Base-by-base conservation (phyloP, 2,329 filamentous ascomycete species). In the Alternaria ethzedia region DNA sequence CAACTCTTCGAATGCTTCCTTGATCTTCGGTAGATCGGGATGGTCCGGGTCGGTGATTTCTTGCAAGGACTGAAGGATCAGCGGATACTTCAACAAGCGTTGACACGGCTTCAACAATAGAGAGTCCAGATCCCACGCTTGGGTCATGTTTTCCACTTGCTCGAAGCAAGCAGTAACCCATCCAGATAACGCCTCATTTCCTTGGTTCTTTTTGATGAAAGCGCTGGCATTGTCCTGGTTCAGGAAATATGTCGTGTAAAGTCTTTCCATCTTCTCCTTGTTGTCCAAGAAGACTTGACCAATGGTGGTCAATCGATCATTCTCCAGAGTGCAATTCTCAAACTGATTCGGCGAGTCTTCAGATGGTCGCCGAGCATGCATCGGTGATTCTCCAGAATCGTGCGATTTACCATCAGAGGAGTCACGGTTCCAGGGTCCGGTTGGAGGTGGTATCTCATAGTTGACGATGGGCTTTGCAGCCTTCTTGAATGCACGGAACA, bases 91-190 rank as follows among this genome's bases (percentile, higher is more conserved):
- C 32, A 95, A 90, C 66, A 98, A 90, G 51, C 96, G 89, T 81
- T 99, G 96, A 79, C 97, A 94, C 2, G 96, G 96, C 80, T 99
- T 99, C 76, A 99, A 95, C 20, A 99, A 87, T n/a, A 99, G 85
- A 0, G 96, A 97, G 79, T 97, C 94, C 64, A 99, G 81, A 79
- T 97, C 92, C 96, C 96, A 99, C 0, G 96, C 95, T 25, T 90
- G 89, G 0, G 96, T 99, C 67, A 99, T 86, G 77, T 97, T 96
- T 71, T 93, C 92, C 12, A 95, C 94, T 74, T 95, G 94, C 71
- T 93, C 90, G 74, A 96, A 94, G 80, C 96, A 99, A 79, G 97
- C 95, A 62, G 91, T 91, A 52, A 98, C 85, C 96, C 96, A 99
- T 54, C 97, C 87, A 47, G 84, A 83, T 46, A 90, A 85, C 21